Evolutionary conservation across 306 rosid species (phyloP).

Genomic region (Sphenostylis stenocarpa): DNA sequence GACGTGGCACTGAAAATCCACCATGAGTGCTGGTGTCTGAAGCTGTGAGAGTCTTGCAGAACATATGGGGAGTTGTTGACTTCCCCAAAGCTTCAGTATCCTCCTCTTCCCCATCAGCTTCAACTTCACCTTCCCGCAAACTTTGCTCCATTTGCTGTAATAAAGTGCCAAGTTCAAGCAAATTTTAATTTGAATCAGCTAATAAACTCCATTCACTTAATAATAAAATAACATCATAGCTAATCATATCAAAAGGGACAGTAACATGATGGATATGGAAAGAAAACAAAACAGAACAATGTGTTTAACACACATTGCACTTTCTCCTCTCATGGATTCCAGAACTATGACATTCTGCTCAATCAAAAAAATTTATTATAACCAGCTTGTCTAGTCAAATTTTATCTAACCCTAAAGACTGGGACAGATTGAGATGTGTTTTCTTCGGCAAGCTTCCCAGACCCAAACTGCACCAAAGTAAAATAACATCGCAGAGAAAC

Average conservation of each 20-base stretch:
- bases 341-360: constrained; percentile 8
- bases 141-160: constrained; percentile 59
- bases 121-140: constrained; percentile 51
- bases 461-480: constrained; percentile 20
- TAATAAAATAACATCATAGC: background rate
- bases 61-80: constrained; percentile 93
- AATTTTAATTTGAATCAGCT: constrained; percentile 16
- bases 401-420: background rate
- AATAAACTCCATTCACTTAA: background rate
- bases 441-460: constrained; percentile 20
- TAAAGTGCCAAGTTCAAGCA: constrained; percentile 31
- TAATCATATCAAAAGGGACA: background rate
- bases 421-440: background rate
- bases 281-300: background rate
- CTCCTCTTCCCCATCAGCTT: constrained; percentile 65
- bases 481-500: background rate
- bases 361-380: constrained; percentile 9
- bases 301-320: background rate
- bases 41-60: constrained; percentile 98
- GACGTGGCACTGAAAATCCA: constrained; percentile 97
- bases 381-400: background rate
- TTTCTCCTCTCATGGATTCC: background rate
- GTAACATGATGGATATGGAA: background rate
- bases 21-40: constrained; percentile 99
- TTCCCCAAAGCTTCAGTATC: constrained; percentile 67